Conservation (phyloP, 108 stramenopile genomes). For the Bacterosira constricta region DNA sequence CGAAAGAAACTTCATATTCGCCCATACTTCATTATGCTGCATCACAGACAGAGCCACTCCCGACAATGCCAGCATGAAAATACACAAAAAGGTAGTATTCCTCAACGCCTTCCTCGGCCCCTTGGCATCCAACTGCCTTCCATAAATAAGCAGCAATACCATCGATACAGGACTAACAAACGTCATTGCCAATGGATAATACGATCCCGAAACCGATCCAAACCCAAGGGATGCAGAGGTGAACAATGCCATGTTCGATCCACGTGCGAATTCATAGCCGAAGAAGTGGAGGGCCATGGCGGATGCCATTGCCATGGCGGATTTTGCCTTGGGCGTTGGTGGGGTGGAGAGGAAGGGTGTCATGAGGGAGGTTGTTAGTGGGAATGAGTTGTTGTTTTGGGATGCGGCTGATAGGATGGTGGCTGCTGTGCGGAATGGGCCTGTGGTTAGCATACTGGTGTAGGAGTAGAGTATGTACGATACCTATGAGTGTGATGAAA, state of each 20-base stretch:
- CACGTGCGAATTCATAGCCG: constrained; percentile 77
- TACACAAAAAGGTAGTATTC: constrained; percentile 56
- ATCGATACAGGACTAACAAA: constrained; percentile 71
- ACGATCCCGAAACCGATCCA: constrained; percentile 42
- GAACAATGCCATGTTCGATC: constrained; percentile 73
- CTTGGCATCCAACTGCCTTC: constrained; percentile 51
- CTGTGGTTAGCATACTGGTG: too few relatives aligned
- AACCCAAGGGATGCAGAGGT: constrained; percentile 79
- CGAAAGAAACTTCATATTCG: constrained; percentile 20
- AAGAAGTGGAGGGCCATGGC: constrained; percentile 81
- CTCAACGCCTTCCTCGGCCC: constrained; percentile 73
- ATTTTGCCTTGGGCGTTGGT: constrained; percentile 49
- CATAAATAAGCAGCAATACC: constrained; percentile 59
- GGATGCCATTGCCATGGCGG: constrained; percentile 68
- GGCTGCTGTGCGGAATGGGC: background rate
- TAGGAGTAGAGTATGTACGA: too few relatives aligned
- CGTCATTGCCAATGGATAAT: constrained; percentile 80
- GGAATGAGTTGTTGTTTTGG: too few relatives aligned
- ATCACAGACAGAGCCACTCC: constrained; percentile 43
- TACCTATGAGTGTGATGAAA: too few relatives aligned
- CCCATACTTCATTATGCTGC: constrained; percentile 21
- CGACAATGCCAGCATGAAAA: constrained; percentile 41
- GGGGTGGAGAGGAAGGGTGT: background rate
- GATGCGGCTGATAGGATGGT: background rate
- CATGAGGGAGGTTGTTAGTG: too few relatives aligned